Evolutionary conservation across 73 alveolate genomes (phyloP).

Genomic region (Durusdinium trenchii): DNA sequence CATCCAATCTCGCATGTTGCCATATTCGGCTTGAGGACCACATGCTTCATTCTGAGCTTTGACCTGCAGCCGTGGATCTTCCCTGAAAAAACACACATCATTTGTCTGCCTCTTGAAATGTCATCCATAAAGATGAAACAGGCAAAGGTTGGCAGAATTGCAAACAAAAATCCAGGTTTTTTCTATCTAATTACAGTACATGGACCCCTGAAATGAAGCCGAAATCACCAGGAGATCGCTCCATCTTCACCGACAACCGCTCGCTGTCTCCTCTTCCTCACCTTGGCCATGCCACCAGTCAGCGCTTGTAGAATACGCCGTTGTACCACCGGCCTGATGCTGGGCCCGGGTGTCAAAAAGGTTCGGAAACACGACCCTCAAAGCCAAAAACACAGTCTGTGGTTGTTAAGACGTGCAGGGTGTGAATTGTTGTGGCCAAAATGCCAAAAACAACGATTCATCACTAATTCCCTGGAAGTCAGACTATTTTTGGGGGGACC

Average conservation of each 20-base stretch:
- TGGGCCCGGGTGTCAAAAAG: no score
- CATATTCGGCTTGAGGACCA: no score
- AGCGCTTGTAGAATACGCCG: conserved; percentile 54
- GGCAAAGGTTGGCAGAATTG: background rate
- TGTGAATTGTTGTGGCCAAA: background rate
- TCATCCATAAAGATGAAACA: background rate
- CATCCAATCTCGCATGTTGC: no score
- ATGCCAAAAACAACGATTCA: background rate
- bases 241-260: background rate
- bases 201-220: background rate
- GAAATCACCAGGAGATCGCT: background rate
- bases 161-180: background rate
- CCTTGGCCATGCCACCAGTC: conserved; percentile 85
- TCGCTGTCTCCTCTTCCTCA: background rate
- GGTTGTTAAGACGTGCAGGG: background rate
- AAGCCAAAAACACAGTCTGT: background rate
- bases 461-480: background rate
- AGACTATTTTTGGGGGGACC: no score
- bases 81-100: no score
- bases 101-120: no score
- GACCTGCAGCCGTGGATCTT: no score
- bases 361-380: no score
- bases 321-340: conserved; percentile 34
- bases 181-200: background rate
- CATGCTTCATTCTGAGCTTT: no score